Base-by-base conservation (phyloP, 352 stramenopile genomes). In the Peronospora tabacina region DNA sequence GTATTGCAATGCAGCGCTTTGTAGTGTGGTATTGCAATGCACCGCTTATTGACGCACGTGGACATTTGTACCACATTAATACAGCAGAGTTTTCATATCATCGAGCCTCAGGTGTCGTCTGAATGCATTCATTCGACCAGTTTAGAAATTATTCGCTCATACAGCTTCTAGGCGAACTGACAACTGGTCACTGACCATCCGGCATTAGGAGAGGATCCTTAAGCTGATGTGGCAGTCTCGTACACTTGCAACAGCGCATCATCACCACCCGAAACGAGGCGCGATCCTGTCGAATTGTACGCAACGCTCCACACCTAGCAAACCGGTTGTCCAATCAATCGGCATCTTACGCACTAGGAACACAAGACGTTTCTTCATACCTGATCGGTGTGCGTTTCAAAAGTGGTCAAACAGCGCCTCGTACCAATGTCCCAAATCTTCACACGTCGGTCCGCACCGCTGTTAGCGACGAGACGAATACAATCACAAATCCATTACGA, bases 381-480 rank as follows among this genome's bases (percentile, higher is more conserved):
- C 71, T 96, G 86, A 48, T 95, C 87, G 35, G 72, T 91, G 68
- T 95, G 87, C 20, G 74, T 84, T 42, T 96, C 87, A 55, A 96
- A 95, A 7, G 78, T 95, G 17, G 88, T 85, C 30, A 95, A 66
- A 44, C 84, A 95, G 47, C 85, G 82, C 9, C 87, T 82, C 26
- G 75, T 86, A 30, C 82, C 85, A 35, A 96, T 68, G 37, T 96
- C 87, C 87, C 87, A 96, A 54, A 95, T 90, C 69, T 96, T 96
- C n/a, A 96, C 87, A 26, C 82, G 86, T 28, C 82, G 82, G 32
- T 96, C 86, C 10, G 79, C 80, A 43, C 82, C 82, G 55, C 82
- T 93, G 35, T 33, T 33, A 38, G 10, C 26, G 44, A 15, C 34
- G 52, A 43, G 38, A 24, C 44, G 35, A 33, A 58, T 30, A 10